phyloP scores from a whole-genome alignment of 129 eudicot species.

The Helianthus annuus region DNA sequence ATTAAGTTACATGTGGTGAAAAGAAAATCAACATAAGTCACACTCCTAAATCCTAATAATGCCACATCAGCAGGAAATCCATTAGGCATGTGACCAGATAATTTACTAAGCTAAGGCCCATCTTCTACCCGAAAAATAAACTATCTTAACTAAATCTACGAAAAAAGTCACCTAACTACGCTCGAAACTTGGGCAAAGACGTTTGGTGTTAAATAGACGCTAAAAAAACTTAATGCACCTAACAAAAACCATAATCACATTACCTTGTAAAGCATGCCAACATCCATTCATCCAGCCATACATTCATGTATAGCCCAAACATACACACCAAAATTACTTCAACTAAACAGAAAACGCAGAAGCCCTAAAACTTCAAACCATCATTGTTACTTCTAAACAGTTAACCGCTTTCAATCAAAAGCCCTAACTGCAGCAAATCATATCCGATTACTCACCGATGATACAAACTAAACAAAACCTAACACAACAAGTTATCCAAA shows the following conservation, averaged over 20 bases:
- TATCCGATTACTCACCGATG: slow-evolving; percentile 12
- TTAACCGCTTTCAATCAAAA: not conserved
- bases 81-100: not conserved
- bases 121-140: not conserved
- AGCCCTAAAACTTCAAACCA: not conserved
- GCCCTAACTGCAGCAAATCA: not conserved
- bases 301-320: too few relatives aligned
- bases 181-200: not conserved
- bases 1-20: not conserved
- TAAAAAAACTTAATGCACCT: not conserved
- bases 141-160: not conserved
- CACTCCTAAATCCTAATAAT: slow-evolving; percentile 1
- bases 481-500: not conserved
- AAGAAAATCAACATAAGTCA: not conserved
- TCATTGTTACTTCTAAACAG: not conserved
- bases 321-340: too few relatives aligned
- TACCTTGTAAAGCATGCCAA: too few relatives aligned
- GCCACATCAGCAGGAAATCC: not conserved
- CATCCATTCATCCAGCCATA: too few relatives aligned
- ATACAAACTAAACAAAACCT: not conserved
- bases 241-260: not conserved
- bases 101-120: not conserved
- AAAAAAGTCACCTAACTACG: not conserved
- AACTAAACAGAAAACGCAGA: not conserved
- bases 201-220: not conserved